A percentile compares a stretch with the other conserved stretches of the same genome.
Conservation (phyloP, 73 alveolate genomes). For the Loxodes magnus region DNA sequence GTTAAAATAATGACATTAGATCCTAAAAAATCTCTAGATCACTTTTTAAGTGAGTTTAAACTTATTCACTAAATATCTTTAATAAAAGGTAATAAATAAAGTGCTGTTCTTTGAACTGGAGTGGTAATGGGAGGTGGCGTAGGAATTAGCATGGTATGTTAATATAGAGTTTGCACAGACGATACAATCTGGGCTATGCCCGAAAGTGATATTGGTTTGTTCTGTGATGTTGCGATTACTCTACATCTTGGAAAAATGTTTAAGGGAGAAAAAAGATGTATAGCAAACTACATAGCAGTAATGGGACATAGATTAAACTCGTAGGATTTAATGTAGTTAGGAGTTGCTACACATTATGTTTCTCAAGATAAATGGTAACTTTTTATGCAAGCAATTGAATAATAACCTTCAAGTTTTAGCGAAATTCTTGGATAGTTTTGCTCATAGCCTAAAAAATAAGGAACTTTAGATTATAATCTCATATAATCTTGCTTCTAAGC, state of each 20-base stretch:
- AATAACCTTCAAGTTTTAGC: no score
- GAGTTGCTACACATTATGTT: not conserved
- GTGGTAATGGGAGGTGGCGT: conserved; percentile 26
- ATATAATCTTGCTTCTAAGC: no score
- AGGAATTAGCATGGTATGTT: conserved; percentile 10
- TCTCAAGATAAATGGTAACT: not conserved
- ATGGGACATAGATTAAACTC: not conserved
- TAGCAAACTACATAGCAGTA: no score
- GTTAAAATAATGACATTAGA: no score
- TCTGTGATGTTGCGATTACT: conserved; percentile 33
- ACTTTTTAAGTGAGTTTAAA: no score
- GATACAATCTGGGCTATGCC: conserved; percentile 24
- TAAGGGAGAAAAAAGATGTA: not conserved
- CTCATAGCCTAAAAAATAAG: no score
- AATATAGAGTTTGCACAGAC: conserved; percentile 4
- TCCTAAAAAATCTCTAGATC: no score
- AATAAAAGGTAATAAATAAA: no score
- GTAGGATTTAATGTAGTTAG: not conserved
- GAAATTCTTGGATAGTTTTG: no score
- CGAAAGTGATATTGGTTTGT: conserved; percentile 15
- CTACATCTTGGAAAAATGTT: not conserved
- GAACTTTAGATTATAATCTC: no score
- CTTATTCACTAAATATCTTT: no score
- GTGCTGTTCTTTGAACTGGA: not conserved
- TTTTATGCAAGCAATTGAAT: not conserved